phyloP scores from a whole-genome alignment of 768 basidiomycete genomes.

The Phaeotremella skinneri region DNA sequence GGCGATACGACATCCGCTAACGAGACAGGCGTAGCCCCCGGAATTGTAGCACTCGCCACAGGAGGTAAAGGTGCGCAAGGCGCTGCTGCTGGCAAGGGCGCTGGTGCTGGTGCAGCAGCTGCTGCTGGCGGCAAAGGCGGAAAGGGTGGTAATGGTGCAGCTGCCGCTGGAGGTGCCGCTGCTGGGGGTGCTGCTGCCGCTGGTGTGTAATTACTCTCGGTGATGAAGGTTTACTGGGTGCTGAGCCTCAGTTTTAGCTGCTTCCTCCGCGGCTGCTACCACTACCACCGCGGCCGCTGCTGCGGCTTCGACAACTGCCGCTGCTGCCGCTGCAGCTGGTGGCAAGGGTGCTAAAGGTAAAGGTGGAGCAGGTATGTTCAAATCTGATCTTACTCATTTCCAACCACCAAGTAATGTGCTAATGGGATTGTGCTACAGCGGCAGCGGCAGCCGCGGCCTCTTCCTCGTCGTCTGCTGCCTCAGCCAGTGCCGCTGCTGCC shows the following conservation, averaged over 20 bases:
- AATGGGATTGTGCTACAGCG: too few species aligned
- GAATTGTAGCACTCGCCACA: conserved; percentile 1
- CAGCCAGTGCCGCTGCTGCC: background rate
- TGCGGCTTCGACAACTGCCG: background rate
- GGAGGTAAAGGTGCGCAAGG: conserved; percentile 4
- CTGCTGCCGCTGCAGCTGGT: conserved; percentile 6
- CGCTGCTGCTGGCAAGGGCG: background rate
- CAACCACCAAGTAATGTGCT: too few species aligned
- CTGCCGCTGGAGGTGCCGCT: background rate
- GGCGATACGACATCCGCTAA: background rate
- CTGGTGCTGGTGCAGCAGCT: conserved; percentile 5
- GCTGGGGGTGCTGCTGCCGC: background rate
- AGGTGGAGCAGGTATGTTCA: too few species aligned
- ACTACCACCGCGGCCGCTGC: background rate
- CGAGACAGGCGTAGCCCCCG: background rate
- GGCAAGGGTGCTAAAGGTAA: too few species aligned
- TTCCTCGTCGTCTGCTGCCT: background rate
- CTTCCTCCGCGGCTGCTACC: background rate
- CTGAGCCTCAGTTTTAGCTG: background rate
- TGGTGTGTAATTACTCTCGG: too few species aligned
- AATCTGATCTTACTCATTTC: too few species aligned
- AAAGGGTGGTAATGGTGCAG: conserved; percentile 11
- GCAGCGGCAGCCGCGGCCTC: too few species aligned
- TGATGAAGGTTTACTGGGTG: background rate
- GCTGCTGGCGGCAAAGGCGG: conserved; percentile 14